Percentiles rank a stretch among this genome's conserved stretches.
Conservation (phyloP, 305 asterid species). For the Fraxinus sp. region DNA sequence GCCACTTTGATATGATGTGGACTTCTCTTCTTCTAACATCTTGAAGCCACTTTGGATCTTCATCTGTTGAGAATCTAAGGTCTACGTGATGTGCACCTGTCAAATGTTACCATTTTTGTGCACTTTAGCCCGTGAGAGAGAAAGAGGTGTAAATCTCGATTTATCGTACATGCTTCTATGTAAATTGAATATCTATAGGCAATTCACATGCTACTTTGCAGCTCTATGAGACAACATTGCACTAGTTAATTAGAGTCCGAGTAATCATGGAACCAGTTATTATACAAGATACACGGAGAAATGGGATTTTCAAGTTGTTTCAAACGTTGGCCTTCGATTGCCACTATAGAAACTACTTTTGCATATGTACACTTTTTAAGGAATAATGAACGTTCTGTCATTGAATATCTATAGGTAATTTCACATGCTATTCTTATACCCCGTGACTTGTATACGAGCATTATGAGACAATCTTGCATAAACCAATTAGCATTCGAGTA, state of each 20-base stretch:
- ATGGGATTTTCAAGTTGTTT: too few species aligned
- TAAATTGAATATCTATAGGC: not conserved
- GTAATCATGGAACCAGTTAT: too few species aligned
- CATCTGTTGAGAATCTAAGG: constrained; percentile 69
- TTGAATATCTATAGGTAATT: not conserved
- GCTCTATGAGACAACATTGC: not conserved
- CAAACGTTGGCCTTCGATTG: too few species aligned
- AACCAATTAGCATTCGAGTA: not conserved
- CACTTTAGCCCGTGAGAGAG: not conserved
- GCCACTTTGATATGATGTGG: constrained; percentile 57
- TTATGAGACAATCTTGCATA: not conserved
- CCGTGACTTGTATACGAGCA: not conserved
- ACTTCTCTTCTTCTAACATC: constrained; percentile 58
- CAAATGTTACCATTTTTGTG: not conserved
- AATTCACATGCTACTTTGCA: not conserved
- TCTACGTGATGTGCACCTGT: constrained; percentile 93
- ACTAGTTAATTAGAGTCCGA: not conserved
- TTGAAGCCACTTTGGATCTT: constrained; percentile 82
- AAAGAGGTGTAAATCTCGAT: not conserved
- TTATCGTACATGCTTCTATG: not conserved
- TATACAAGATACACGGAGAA: too few species aligned
- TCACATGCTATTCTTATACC: not conserved
- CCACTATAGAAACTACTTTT: too few species aligned
- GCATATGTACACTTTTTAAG: not conserved
- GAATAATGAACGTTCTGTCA: not conserved